These are phyloP conservation scores for Conticribra guillardii DNA, from an alignment of 108 stramenopile species.

Conservation along the genomic window DNA sequence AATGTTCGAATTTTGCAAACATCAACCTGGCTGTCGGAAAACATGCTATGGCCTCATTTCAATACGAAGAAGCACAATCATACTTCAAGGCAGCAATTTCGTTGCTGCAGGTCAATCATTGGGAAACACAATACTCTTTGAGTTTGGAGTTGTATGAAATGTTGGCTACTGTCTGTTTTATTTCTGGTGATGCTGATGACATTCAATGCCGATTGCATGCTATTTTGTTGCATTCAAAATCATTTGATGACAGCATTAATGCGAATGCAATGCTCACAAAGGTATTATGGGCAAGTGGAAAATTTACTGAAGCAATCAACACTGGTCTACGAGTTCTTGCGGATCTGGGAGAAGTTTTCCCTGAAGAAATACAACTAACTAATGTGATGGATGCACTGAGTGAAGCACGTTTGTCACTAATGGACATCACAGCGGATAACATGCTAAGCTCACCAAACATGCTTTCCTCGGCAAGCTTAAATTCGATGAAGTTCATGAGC, in stretches of 20 bases:
- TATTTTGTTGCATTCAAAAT: background rate
- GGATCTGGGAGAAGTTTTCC: background rate
- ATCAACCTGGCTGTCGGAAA: slow-evolving; percentile 8
- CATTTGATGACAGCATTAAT: background rate
- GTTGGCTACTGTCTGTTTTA: slow-evolving; percentile 2
- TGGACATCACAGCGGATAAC: background rate
- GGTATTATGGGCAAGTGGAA: background rate
- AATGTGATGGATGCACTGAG: background rate
- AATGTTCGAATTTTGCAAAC: background rate
- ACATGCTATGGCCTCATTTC: slow-evolving; percentile 5
- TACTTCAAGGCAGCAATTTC: slow-evolving; percentile 18
- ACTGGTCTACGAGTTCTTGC: background rate
- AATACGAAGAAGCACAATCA: slow-evolving; percentile 1
- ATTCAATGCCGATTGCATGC: background rate
- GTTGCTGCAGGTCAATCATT: slow-evolving; percentile 6
- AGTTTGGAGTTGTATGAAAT: slow-evolving; percentile 10
- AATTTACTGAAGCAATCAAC: background rate
- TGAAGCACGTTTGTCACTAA: background rate
- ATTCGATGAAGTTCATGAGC: slow-evolving; percentile 6
- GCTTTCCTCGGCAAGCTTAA: background rate
- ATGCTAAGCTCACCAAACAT: background rate
- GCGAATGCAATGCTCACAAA: background rate
- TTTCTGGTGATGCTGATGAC: background rate
- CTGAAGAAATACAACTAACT: background rate
- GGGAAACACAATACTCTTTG: slow-evolving; percentile 5